phyloP scores from a whole-genome alignment of 129 eudicot species.

The carrot (Daucus carota) region DNA sequence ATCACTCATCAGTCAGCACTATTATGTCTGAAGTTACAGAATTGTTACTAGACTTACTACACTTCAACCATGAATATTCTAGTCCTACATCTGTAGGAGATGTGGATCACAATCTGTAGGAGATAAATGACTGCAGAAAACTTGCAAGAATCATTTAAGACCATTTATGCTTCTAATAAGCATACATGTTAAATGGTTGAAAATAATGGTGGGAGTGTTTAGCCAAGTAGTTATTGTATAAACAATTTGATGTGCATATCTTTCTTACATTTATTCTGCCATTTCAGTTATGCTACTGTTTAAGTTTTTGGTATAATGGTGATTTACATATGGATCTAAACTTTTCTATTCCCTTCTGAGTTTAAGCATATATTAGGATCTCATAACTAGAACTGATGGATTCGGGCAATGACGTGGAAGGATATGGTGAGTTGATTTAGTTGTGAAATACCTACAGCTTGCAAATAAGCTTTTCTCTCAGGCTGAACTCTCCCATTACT shows the following conservation, averaged over 20 bases:
- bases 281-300: not conserved
- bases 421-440: conserved; percentile 95
- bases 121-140: not conserved
- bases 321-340: not conserved
- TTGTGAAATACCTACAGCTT: conserved; percentile 82
- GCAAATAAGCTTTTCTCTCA: conserved; percentile 93
- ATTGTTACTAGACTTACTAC: not conserved
- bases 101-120: too few relatives aligned
- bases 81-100: not conserved
- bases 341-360: not conserved
- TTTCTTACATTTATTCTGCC: not conserved
- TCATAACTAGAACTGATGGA: conserved; percentile 64
- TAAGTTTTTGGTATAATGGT: not conserved
- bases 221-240: not conserved
- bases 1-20: not conserved
- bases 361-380: conserved; percentile 44
- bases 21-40: not conserved
- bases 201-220: not conserved
- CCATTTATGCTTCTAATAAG: not conserved
- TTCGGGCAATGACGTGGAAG: conserved; percentile 47
- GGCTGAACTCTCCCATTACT: conserved; percentile 81
- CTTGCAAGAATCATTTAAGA: not conserved
- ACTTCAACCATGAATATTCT: not conserved
- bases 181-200: not conserved
- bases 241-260: not conserved